Evolutionary conservation across 2,329 filamentous ascomycete genomes (phyloP).

Genomic region (Aspergillus sp.): DNA sequence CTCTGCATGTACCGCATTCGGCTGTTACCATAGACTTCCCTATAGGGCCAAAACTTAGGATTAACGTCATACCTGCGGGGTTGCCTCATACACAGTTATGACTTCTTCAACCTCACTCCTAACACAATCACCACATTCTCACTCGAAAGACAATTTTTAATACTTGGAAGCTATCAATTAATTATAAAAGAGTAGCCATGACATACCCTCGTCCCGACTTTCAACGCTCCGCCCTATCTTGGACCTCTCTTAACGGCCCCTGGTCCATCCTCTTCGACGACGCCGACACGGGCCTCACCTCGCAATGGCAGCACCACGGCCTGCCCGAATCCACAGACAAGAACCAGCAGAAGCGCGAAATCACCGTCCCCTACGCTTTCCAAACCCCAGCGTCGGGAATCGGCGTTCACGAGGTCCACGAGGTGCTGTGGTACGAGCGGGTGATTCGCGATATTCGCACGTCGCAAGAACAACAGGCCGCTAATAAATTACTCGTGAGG

Average conservation of each 20-base stretch:
- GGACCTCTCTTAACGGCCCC: conserved; percentile 54
- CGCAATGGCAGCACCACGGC: conserved; percentile 47
- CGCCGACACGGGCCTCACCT: conserved; percentile 47
- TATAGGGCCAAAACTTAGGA: too few relatives aligned
- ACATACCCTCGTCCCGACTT: conserved; percentile 60
- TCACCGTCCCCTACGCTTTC: conserved; percentile 58
- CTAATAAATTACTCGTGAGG: conserved; percentile 35
- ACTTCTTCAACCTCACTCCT: too few relatives aligned
- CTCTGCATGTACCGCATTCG: too few relatives aligned
- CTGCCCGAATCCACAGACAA: conserved; percentile 32
- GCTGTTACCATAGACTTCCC: too few relatives aligned
- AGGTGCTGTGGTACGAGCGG: conserved; percentile 60
- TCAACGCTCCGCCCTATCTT: conserved; percentile 46
- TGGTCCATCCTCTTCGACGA: conserved; percentile 62
- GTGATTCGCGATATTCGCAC: conserved; percentile 44
- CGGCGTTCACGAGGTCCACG: conserved; percentile 53
- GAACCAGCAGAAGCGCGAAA: conserved; percentile 42
- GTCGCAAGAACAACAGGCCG: conserved; percentile 31
- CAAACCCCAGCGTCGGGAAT: conserved; percentile 58
- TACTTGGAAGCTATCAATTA: too few relatives aligned
- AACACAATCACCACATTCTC: too few relatives aligned
- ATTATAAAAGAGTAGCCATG: not conserved
- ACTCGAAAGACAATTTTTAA: too few relatives aligned
- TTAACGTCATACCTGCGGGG: too few relatives aligned
- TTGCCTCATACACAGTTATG: too few relatives aligned